Evolutionary conservation across 805 yeast species (phyloP), one percentile per base, ranked within the genome.

Genomic region (Cyberlindnera maritima): DNA sequence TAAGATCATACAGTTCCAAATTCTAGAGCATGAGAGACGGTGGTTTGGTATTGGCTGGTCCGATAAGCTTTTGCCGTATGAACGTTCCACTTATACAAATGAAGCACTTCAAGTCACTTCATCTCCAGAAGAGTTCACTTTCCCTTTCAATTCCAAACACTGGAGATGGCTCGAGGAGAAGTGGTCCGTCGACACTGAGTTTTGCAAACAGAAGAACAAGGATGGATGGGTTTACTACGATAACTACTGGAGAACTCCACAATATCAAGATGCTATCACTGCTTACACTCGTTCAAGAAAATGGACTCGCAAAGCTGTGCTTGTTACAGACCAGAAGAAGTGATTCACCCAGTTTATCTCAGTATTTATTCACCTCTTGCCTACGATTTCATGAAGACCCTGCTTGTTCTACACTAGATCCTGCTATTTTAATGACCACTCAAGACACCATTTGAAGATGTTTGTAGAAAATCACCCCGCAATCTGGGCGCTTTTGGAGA

Each of bases 41-140:
- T 80, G 85, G 84, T 31, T 80, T 3, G 85, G 82, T 0, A 49
- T 80, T 15, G 87, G 85, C 7, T 81, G 85, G 85, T 62, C 75
- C 33, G 68, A 70, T 41, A 63, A 66, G 15, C 58, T 79, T 32
- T 55, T 79, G 4, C 85, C 85, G 2, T 67, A 70, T 46, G 86
- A 81, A 50, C 55, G 85, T 21, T 56, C 77, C 1, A 65, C 69
- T 17, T 81, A 65, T 54, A 77, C 83, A 36, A 72, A 70, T 48
- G 74, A 65, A 23, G 60, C 68, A 13, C 64, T 65, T 10, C 61
- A 58, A 46, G 53, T 62, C 47, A 50, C 65, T 20, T 40, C 63
- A 34, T 46, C 61, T 31, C 58, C 69, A 18, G 66, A 66, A 3
- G 55, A 61, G 1, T 80, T 79, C 56, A 61, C 61, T 25, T 78